Evolutionary conservation across 257 asterid species (phyloP).

Genomic region (Penstemon eatonii): DNA sequence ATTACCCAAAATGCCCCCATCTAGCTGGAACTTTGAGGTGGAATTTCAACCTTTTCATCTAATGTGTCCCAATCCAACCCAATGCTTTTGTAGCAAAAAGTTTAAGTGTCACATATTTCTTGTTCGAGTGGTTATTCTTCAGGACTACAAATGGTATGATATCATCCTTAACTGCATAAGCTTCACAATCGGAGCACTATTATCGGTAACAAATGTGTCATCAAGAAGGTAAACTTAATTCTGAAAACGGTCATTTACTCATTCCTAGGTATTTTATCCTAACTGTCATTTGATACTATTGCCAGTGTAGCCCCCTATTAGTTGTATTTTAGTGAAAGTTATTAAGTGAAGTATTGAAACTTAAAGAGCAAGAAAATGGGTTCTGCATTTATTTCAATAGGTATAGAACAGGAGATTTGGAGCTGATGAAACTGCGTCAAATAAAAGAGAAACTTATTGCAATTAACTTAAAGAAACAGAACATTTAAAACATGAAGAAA

Average conservation of each 20-base stretch:
- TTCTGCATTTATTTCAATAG: background rate
- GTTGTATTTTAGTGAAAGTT: background rate
- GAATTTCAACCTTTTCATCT: slow-evolving; percentile 23
- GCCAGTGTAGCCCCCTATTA: slow-evolving; percentile 21
- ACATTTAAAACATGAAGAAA: no score
- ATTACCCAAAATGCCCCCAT: slow-evolving; percentile 79
- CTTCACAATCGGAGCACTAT: slow-evolving; percentile 80
- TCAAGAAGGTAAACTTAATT: slow-evolving; percentile 62
- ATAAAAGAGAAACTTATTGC: no score
- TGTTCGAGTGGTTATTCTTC: slow-evolving; percentile 76
- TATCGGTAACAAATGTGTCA: slow-evolving; percentile 69
- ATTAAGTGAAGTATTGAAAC: background rate
- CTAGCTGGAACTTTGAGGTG: slow-evolving; percentile 74
- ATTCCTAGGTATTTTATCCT: background rate
- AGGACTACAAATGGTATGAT: slow-evolving; percentile 84
- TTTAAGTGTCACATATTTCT: slow-evolving; percentile 22
- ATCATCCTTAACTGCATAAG: slow-evolving; percentile 71
- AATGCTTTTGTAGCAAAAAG: background rate
- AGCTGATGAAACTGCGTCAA: no score
- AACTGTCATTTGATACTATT: slow-evolving; percentile 16
- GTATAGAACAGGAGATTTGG: no score
- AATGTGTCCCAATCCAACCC: slow-evolving; percentile 3
- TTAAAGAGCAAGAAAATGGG: no score
- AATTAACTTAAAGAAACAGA: no score
- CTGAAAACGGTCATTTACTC: slow-evolving; percentile 18